A percentile compares a stretch with the other conserved stretches of the same genome.
Conservation (phyloP, 352 stramenopile species). For the Phytophthora megakarya region DNA sequence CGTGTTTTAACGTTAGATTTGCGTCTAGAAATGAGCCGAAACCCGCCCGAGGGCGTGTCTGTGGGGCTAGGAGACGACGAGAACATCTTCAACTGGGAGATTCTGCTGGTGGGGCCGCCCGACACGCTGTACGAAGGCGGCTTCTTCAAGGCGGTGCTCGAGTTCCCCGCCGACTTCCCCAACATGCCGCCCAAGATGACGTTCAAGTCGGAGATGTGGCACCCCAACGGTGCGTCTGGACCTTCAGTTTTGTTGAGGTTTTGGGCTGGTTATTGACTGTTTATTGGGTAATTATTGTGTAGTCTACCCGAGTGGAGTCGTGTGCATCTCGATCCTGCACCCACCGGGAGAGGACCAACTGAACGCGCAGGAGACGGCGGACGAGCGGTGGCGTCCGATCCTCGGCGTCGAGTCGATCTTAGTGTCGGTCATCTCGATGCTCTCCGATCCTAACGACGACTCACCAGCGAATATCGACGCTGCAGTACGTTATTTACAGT, state of each 20-base stretch:
- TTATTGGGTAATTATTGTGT: conserved; percentile 4
- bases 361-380: conserved; percentile 97
- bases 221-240: conserved; percentile 93
- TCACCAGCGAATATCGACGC: conserved; percentile 99
- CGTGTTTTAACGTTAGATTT: conserved; percentile 10
- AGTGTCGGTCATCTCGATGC: conserved; percentile 98
- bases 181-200: conserved; percentile 99
- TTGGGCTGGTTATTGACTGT: not conserved
- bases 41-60: conserved; percentile 98
- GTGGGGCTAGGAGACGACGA: conserved; percentile 97
- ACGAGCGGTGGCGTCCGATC: conserved; percentile 99
- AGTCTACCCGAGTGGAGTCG: conserved; percentile 98
- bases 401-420: conserved; percentile 96
- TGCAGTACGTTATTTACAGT: conserved; percentile 76
- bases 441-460: conserved; percentile 99
- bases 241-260: not conserved
- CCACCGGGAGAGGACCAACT: conserved; percentile 97
- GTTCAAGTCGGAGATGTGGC: conserved; percentile 99
- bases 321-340: conserved; percentile 99
- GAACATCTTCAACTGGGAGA: conserved; percentile 99
- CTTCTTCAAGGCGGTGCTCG: conserved; percentile 98
- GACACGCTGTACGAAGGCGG: conserved; percentile 96
- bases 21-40: conserved; percentile 95
- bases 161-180: conserved; percentile 98
- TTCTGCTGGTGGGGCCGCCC: conserved; percentile 96